Evolutionary conservation across 2,329 filamentous ascomycete species (phyloP), one percentile per base, ranked within the genome.

Genomic region (Cytospora schulzeri): DNA sequence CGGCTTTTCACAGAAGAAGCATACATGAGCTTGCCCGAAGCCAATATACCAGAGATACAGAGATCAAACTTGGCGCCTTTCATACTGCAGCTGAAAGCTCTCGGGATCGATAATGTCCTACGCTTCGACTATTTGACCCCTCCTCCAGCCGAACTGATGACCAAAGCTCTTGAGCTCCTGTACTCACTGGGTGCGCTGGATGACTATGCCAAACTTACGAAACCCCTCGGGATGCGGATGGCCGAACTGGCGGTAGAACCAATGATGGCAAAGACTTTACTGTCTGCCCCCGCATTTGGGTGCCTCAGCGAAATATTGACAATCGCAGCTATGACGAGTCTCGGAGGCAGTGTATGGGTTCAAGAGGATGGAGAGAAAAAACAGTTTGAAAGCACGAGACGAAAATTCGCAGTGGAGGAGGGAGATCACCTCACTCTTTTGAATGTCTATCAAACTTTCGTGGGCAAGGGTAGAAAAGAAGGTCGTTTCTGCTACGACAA

Each of bases 61-160:
- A 87, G 95, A 57, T 93, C 91, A 1, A 96, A 98, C 72, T 83
- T 99, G 26, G 93, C 94, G 0, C 91, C 93, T 0, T 88, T 93
- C 2, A 85, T 98, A 48, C 82, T 99, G 52, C 94, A 98, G 72
- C 87, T 99, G 48, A 97, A 98, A 77, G 94, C 95, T 1, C 82
- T 99, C 1, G 95, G 95, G 0, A 96, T 98, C 69, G 93, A 97
- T 75, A 98, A 99, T 70, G 88, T 98, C 38, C 87, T 92, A 6
- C 88, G 92, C 5, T 99, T 98, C 75, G 88, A 93, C 71, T 99
- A 94, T 73, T 79, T 97, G 59, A 94, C 91, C 3, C 82, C 92
- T 3, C 95, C 95, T 14, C 93, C 95, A 0, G 87, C 93, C 0
- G 89, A 94, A 71, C 86, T 97, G 33, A 86, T 98, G 76, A 87